A percentile compares a stretch with the other conserved stretches of the same genome.
phyloP scores from a whole-genome alignment of 768 basidiomycete genomes.

The Auricularia auricula-judae region DNA sequence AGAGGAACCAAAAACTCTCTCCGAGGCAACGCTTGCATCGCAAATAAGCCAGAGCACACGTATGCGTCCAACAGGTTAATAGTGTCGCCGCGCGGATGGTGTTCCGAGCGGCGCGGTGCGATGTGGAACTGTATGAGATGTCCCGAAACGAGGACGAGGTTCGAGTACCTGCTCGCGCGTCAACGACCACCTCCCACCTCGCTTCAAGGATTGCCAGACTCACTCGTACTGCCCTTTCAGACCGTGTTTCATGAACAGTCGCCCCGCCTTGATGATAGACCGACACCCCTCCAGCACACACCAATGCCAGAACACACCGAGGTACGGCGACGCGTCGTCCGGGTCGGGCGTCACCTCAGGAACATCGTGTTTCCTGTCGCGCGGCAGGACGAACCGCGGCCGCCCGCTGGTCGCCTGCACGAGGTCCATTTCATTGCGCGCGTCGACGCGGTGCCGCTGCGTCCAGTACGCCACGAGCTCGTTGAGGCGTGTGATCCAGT shows the following conservation, averaged over 20 bases:
- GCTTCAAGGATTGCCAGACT: slow-evolving; percentile 16
- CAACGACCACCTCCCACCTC: neutral
- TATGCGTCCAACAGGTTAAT: slow-evolving; percentile 65
- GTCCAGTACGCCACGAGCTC: slow-evolving; percentile 72
- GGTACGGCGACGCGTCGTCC: slow-evolving; percentile 42
- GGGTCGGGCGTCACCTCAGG: slow-evolving; percentile 45
- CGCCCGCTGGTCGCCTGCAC: slow-evolving; percentile 40
- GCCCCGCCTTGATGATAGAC: slow-evolving; percentile 61
- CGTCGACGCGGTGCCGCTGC: slow-evolving; percentile 60
- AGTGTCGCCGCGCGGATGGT: slow-evolving; percentile 41
- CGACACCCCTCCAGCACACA: slow-evolving; percentile 74
- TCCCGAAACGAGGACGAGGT: slow-evolving; percentile 66
- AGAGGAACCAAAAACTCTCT: slow-evolving; percentile 42
- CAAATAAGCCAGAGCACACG: slow-evolving; percentile 78
- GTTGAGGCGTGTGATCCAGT: slow-evolving; percentile 77
- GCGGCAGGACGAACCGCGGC: slow-evolving; percentile 19
- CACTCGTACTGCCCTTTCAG: slow-evolving; percentile 70
- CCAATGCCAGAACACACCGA: slow-evolving; percentile 73
- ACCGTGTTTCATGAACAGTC: slow-evolving; percentile 61
- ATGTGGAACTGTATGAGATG: slow-evolving; percentile 65
- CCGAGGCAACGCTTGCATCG: slow-evolving; percentile 44
- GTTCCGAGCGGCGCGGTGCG: slow-evolving; percentile 43
- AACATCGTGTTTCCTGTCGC: slow-evolving; percentile 45
- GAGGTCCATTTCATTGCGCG: slow-evolving; percentile 71
- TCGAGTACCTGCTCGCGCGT: slow-evolving; percentile 40